phyloP scores from a whole-genome alignment of 768 basidiomycete genomes.

The Amanita pseudoporphyria region DNA sequence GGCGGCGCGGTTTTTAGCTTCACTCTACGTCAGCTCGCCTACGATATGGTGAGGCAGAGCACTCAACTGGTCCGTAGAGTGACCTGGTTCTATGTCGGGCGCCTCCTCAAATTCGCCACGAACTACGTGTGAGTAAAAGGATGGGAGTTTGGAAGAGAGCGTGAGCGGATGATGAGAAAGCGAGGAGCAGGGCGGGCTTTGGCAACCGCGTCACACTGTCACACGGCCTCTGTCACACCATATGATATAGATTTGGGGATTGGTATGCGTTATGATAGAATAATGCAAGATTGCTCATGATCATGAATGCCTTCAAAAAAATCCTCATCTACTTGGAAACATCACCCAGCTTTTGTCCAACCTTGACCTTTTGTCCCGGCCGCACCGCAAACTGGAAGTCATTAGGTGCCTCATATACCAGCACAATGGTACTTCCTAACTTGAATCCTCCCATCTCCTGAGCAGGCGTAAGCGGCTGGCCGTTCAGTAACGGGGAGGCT shows the following conservation, averaged over 20 bases:
- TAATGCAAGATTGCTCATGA: too few relatives aligned
- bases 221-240: too few relatives aligned
- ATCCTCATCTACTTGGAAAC: constrained; percentile 22
- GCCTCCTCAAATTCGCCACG: constrained; percentile 1
- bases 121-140: constrained; percentile 1
- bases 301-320: too few relatives aligned
- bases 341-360: constrained; percentile 77
- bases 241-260: too few relatives aligned
- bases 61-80: neutral
- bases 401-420: constrained; percentile 91
- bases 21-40: neutral
- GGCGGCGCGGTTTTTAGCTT: too few relatives aligned
- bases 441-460: constrained; percentile 99
- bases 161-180: neutral
- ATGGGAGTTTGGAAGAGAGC: neutral
- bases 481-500: constrained; percentile 74
- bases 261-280: too few relatives aligned
- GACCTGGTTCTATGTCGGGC: constrained; percentile 5
- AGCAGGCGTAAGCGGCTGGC: constrained; percentile 79
- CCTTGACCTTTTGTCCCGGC: constrained; percentile 77
- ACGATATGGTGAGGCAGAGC: constrained; percentile 5
- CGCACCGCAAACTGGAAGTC: constrained; percentile 71
- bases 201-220: neutral
- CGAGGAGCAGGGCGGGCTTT: neutral
- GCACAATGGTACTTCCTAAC: constrained; percentile 90